Percentiles rank a stretch among this genome's conserved stretches.
Evolutionary conservation across 148 eudicot species (phyloP).

Genomic region (Linanthus parryae): DNA sequence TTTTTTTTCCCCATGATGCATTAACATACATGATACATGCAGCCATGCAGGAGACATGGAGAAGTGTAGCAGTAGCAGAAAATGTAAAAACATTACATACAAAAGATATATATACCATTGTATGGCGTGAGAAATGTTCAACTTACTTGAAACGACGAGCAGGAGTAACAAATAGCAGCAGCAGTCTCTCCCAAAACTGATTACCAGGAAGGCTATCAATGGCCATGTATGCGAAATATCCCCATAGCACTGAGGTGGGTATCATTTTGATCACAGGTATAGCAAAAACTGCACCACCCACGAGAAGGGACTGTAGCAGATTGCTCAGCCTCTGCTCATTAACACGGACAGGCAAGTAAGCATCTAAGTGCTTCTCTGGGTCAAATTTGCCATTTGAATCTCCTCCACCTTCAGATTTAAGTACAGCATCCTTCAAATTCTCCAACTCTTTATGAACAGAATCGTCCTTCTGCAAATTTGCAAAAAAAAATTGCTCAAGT

Average conservation of each 20-base stretch:
- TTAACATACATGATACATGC: no score
- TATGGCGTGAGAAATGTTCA: constrained; percentile 1
- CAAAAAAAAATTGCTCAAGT: neutral
- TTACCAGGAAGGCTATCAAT: constrained; percentile 70
- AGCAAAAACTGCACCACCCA: constrained; percentile 35
- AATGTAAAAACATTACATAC: no score
- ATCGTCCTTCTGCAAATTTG: constrained; percentile 17
- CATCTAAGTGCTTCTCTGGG: constrained; percentile 53
- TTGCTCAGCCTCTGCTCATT: constrained; percentile 75
- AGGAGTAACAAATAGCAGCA: constrained; percentile 41
- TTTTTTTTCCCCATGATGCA: no score
- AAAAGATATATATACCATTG: no score
- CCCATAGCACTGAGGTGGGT: constrained; percentile 75
- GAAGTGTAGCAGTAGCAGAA: no score
- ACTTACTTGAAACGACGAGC: constrained; percentile 52
- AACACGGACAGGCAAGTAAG: constrained; percentile 58
- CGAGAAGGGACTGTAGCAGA: constrained; percentile 53
- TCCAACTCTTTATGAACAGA: constrained; percentile 36
- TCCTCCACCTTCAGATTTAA: constrained; percentile 22
- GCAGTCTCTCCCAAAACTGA: constrained; percentile 61
- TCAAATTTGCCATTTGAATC: constrained; percentile 27
- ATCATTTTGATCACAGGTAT: constrained; percentile 55
- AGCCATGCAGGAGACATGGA: no score
- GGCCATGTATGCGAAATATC: constrained; percentile 65
- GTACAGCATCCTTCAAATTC: constrained; percentile 47